A percentile compares a stretch with the other conserved stretches of the same genome.
Evolutionary conservation across 208 protist species (phyloP).

Genomic region (Trichomonas gallinae): DNA sequence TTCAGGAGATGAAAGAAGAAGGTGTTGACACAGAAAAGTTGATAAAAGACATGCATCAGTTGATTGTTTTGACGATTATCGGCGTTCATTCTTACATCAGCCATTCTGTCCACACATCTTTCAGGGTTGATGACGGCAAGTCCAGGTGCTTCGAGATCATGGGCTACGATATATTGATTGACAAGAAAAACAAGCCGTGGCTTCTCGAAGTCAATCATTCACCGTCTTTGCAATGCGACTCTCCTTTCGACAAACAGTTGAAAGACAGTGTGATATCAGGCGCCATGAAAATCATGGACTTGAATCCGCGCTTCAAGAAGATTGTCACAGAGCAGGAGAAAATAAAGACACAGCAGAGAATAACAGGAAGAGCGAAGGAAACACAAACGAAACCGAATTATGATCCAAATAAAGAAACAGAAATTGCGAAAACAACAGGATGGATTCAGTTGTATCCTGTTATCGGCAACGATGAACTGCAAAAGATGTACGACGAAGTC

Average conservation of each 20-base stretch:
- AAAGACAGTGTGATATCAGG: slow-evolving; percentile 32
- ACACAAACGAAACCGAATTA: background rate
- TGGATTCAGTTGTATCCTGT: background rate
- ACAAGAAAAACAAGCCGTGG: slow-evolving; percentile 31
- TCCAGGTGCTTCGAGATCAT: slow-evolving; percentile 33
- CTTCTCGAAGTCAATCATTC: slow-evolving; percentile 41
- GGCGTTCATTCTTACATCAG: background rate
- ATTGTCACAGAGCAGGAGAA: background rate
- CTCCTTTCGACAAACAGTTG: slow-evolving; percentile 30
- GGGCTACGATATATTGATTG: slow-evolving; percentile 38
- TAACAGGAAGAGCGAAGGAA: background rate
- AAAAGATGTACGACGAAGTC: background rate
- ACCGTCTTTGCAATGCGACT: slow-evolving; percentile 28
- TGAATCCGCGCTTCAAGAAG: slow-evolving; percentile 8
- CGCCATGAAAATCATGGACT: slow-evolving; percentile 29
- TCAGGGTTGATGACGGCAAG: background rate
- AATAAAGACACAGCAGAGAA: background rate
- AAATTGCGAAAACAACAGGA: slow-evolving; percentile 17
- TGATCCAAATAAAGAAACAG: background rate
- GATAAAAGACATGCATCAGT: background rate
- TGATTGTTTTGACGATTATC: background rate
- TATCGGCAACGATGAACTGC: background rate
- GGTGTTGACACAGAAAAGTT: background rate
- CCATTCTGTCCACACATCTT: background rate
- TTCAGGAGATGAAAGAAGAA: slow-evolving; percentile 5